Conservation (phyloP, 2,329 filamentous ascomycete species). For the Reticulascus tulasneorum region DNA sequence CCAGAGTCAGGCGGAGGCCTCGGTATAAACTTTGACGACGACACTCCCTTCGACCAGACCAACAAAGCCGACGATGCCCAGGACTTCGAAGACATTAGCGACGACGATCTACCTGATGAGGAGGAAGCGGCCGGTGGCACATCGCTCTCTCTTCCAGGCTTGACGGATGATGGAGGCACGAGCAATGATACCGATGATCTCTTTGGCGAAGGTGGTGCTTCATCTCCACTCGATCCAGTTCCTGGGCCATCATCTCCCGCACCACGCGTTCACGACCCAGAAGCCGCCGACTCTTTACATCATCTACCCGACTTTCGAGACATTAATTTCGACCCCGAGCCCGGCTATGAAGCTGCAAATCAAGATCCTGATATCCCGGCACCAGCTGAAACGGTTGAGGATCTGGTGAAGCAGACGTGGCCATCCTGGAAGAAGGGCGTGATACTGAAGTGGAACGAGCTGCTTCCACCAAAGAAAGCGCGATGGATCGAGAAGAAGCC, state of each 20-base stretch:
- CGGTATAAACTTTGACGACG: constrained; percentile 37
- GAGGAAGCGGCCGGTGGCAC: constrained; percentile 57
- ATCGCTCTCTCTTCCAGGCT: constrained; percentile 45
- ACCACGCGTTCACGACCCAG: constrained; percentile 36
- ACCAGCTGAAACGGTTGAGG: constrained; percentile 67
- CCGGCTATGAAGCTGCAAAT: constrained; percentile 43
- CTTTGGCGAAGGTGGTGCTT: constrained; percentile 57
- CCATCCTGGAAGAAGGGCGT: constrained; percentile 75
- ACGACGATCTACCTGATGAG: constrained; percentile 85
- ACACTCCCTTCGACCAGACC: constrained; percentile 52
- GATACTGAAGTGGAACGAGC: constrained; percentile 73
- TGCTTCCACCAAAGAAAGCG: constrained; percentile 78
- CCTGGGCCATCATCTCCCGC: constrained; percentile 40
- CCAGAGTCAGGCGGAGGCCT: constrained; percentile 34
- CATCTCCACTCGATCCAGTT: constrained; percentile 42
- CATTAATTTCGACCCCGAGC: constrained; percentile 44
- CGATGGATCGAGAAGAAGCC: constrained; percentile 77
- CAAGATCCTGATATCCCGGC: constrained; percentile 63
- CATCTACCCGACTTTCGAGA: constrained; percentile 34
- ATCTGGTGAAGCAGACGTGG: constrained; percentile 75
- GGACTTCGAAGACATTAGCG: constrained; percentile 86
- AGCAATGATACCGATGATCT: constrained; percentile 63
- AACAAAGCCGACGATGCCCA: constrained; percentile 91
- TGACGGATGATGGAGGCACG: constrained; percentile 57
- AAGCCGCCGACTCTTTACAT: constrained; percentile 29